A percentile compares a stretch with the other conserved stretches of the same genome.
Evolutionary conservation across 306 rosid species (phyloP).

Genomic region (Spatholobus suberectus): DNA sequence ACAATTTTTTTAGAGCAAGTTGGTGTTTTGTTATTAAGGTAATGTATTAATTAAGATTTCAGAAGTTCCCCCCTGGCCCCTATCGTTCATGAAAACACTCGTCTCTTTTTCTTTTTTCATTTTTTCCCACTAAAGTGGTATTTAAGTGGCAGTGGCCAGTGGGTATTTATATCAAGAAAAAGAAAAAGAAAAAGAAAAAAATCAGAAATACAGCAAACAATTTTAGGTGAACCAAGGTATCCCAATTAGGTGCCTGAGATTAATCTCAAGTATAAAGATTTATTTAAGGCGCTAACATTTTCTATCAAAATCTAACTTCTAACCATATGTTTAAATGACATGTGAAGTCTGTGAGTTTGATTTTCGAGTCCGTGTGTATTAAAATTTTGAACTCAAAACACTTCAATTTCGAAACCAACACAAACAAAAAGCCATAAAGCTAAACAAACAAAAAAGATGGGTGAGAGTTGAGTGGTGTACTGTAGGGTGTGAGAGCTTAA

Average conservation of each 20-base stretch:
- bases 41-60: neutral
- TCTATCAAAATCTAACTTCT: too few relatives aligned
- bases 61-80: neutral
- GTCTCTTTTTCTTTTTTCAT: neutral
- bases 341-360: too few relatives aligned
- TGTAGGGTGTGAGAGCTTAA: too few relatives aligned
- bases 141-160: neutral
- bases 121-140: neutral
- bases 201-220: neutral
- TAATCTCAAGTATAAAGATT: too few relatives aligned
- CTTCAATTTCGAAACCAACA: neutral
- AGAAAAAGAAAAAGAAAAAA: neutral
- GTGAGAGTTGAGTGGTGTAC: too few relatives aligned
- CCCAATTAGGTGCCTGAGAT: too few relatives aligned
- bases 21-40: neutral
- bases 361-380: too few relatives aligned
- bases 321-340: too few relatives aligned
- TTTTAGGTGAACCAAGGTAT: neutral
- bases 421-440: neutral
- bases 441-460: neutral
- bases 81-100: neutral
- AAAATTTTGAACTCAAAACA: neutral
- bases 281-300: too few relatives aligned
- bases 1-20: constrained; percentile 7
- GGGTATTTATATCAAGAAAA: too few relatives aligned